A percentile compares a stretch with the other conserved stretches of the same genome.
phyloP scores from a whole-genome alignment of 2,329 filamentous ascomycete species.

The Stachybotrys chartarum region DNA sequence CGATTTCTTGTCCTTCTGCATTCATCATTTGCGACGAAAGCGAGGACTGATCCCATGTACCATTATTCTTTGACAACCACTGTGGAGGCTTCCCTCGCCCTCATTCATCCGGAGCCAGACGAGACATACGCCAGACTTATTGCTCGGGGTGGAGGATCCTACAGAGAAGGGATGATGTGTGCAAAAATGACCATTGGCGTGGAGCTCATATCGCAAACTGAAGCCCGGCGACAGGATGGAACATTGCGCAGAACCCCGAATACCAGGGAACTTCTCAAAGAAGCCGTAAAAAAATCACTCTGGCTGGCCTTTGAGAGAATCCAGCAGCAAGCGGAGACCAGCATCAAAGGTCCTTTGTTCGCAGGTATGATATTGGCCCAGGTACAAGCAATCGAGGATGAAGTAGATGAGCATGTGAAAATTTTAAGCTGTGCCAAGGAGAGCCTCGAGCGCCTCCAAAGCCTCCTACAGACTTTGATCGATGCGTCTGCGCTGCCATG shows the following conservation, averaged over 20 bases:
- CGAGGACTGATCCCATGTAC: constrained; percentile 35
- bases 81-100: constrained; percentile 32
- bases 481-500: background rate
- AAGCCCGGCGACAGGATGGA: constrained; percentile 19
- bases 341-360: constrained; percentile 35
- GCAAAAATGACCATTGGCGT: constrained; percentile 22
- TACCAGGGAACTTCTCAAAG: constrained; percentile 22
- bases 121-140: constrained; percentile 28
- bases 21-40: constrained; percentile 35
- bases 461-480: constrained; percentile 13
- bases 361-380: constrained; percentile 30
- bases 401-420: constrained; percentile 12
- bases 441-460: constrained; percentile 22
- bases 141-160: constrained; percentile 29
- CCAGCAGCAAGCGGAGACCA: constrained; percentile 31
- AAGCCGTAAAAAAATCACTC: constrained; percentile 19
- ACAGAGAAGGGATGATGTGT: constrained; percentile 29
- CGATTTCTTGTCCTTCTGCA: constrained; percentile 51
- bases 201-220: constrained; percentile 27
- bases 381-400: constrained; percentile 25
- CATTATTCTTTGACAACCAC: constrained; percentile 41
- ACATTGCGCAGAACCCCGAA: constrained; percentile 17
- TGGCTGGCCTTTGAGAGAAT: constrained; percentile 22
- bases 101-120: constrained; percentile 27
- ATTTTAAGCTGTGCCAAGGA: constrained; percentile 24